phyloP scores from a whole-genome alignment of 2,329 filamentous ascomycete genomes.

The Proliferodiscus dingleyae region DNA sequence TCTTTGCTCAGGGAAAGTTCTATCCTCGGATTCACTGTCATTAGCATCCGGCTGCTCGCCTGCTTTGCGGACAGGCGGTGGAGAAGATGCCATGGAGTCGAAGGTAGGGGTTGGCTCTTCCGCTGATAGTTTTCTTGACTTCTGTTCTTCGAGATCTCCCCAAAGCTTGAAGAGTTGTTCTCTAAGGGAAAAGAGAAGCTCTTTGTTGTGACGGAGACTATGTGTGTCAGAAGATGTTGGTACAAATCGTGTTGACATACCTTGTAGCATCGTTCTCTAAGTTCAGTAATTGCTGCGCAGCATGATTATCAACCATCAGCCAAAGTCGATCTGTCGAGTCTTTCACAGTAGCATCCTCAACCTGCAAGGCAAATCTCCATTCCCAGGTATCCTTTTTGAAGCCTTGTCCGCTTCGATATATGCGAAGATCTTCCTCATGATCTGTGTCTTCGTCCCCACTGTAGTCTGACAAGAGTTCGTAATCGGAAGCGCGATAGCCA shows the following conservation, averaged over 20 bases:
- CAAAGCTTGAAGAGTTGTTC: slow-evolving; percentile 75
- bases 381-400: slow-evolving; percentile 52
- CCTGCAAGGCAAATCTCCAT: slow-evolving; percentile 76
- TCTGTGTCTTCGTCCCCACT: slow-evolving; percentile 29
- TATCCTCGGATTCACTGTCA: slow-evolving; percentile 23
- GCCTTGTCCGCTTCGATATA: slow-evolving; percentile 18
- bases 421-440: slow-evolving; percentile 17
- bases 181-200: slow-evolving; percentile 49
- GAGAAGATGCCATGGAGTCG: neutral
- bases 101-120: slow-evolving; percentile 11
- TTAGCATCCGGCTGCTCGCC: slow-evolving; percentile 23
- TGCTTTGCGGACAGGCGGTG: slow-evolving; percentile 7
- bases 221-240: slow-evolving; percentile 10
- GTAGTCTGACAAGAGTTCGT: slow-evolving; percentile 45
- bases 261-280: slow-evolving; percentile 44
- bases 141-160: slow-evolving; percentile 77
- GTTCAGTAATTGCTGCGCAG: slow-evolving; percentile 52
- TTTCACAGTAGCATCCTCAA: slow-evolving; percentile 60
- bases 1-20: too few species aligned
- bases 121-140: slow-evolving; percentile 36
- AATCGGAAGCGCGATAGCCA: slow-evolving; percentile 42
- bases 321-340: slow-evolving; percentile 49
- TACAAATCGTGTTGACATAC: slow-evolving; percentile 37
- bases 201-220: slow-evolving; percentile 52
- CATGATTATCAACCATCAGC: slow-evolving; percentile 59